Evolutionary conservation across 2,329 filamentous ascomycete genomes (phyloP).

Genomic region (Cephalotrichum gorgonifer): DNA sequence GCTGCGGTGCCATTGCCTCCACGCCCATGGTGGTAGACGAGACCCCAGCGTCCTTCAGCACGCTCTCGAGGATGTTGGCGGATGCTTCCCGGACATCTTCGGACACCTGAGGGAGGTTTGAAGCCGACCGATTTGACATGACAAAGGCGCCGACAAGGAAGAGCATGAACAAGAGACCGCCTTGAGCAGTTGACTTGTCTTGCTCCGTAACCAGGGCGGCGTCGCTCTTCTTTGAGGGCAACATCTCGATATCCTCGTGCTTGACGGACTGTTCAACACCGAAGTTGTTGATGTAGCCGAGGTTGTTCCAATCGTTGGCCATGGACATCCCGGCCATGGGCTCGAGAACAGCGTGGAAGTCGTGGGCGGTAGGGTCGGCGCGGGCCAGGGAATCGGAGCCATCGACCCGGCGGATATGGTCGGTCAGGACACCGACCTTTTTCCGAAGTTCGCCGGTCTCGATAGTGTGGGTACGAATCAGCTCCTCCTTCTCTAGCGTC

Average conservation of each 20-base stretch:
- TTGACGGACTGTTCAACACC: slow-evolving; percentile 51
- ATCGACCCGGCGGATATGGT: slow-evolving; percentile 62
- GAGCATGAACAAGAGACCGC: slow-evolving; percentile 83
- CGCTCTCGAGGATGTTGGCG: slow-evolving; percentile 66
- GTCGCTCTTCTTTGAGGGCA: slow-evolving; percentile 35
- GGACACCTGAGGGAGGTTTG: slow-evolving; percentile 65
- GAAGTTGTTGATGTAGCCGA: slow-evolving; percentile 63
- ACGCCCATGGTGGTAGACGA: slow-evolving; percentile 5
- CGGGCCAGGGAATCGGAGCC: slow-evolving; percentile 36
- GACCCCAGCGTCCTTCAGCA: slow-evolving; percentile 71
- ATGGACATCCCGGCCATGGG: slow-evolving; percentile 80
- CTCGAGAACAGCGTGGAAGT: slow-evolving; percentile 53
- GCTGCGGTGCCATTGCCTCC: slow-evolving; percentile 6
- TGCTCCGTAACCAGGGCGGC: slow-evolving; percentile 26
- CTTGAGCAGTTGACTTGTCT: slow-evolving; percentile 62
- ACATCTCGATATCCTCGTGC: slow-evolving; percentile 42
- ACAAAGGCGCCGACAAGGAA: slow-evolving; percentile 95
- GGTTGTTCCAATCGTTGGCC: slow-evolving; percentile 72
- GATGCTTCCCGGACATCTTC: slow-evolving; percentile 73
- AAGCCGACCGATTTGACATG: slow-evolving; percentile 69
- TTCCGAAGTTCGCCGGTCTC: slow-evolving; percentile 88
- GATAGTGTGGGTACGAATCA: slow-evolving; percentile 78
- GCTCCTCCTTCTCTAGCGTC: slow-evolving; percentile 80
- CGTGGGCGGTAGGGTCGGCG: slow-evolving; percentile 14
- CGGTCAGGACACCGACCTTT: slow-evolving; percentile 75